Base-by-base conservation (phyloP, 805 yeast genomes). In the Teunomyces tritomae region DNA sequence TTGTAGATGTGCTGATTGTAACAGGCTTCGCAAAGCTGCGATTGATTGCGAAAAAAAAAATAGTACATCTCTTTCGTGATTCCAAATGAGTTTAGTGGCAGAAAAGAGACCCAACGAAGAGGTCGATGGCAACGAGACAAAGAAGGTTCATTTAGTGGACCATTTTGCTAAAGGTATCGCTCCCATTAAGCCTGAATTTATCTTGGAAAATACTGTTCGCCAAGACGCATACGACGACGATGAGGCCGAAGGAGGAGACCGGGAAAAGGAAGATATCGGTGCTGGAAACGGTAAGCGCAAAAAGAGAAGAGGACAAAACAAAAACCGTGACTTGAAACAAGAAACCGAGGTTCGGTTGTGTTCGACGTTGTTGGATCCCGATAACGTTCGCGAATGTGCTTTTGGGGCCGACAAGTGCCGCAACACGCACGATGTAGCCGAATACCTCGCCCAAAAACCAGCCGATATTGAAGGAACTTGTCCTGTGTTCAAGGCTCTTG, bases 401-500 rank as follows among this genome's bases (percentile, higher is more conserved):
- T 83, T 77, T 57, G 94, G 92, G 11, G 79, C 82, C 9, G 86
- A 78, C 13, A 72, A 70, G 43, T 94, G 99, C 71, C 77, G 85
- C 49, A 86, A 76, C 61, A 79, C 83, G 41, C 99, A 94, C 68
- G 86, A 90, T 67, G 62, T 90, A 20, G 76, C 73, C 3, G 73
- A 65, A 41, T 94, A 89, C 58, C 63, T 94, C 28, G 68, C 61
- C 0, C 63, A 78, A 20, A 92, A 94, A 64, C 85, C 82, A 1
- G 74, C 68, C 0, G 98, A 94, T 62, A 69, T 89, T 17, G 79
- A 76, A 8, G 95, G 96, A 0, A 59, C 59, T 1, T 94, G 99
- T 67, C 98, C 99, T 0, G 96, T 89, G 3, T 90, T 71, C 61
- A 72, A 71, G 29, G 85, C 87, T 1, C 72, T 89, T 30, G 99